Percentiles rank a stretch among this genome's conserved stretches.
Evolutionary conservation across 352 stramenopile species (phyloP).

Genomic region (Globisporangium apiculatum): DNA sequence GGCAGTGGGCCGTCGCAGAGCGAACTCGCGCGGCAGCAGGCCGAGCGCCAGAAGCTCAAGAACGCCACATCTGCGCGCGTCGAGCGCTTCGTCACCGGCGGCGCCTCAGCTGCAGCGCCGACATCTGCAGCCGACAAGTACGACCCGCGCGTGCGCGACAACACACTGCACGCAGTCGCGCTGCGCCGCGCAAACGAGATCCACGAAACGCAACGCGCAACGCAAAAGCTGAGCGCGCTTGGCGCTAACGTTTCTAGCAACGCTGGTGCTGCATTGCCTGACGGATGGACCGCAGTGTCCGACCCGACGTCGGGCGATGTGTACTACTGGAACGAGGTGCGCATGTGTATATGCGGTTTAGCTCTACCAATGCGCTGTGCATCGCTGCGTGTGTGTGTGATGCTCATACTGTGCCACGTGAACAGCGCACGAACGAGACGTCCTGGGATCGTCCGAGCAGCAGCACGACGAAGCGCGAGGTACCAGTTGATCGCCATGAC

Average conservation of each 20-base stretch:
- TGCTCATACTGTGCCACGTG: conserved; percentile 4
- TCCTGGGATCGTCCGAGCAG: conserved; percentile 49
- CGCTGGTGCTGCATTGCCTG: conserved; percentile 12
- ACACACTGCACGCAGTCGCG: conserved; percentile 66
- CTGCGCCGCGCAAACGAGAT: conserved; percentile 34
- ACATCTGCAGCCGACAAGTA: conserved; percentile 15
- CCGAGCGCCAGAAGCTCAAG: conserved; percentile 39
- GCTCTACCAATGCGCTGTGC: background rate
- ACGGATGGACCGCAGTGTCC: conserved; percentile 46
- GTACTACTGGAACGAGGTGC: conserved; percentile 83
- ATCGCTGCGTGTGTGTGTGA: background rate
- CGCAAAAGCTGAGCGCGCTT: conserved; percentile 7
- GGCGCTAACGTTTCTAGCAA: conserved; percentile 1
- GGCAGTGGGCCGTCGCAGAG: conserved; percentile 59
- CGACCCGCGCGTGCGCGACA: conserved; percentile 54
- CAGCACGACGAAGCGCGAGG: background rate
- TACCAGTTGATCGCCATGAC: too few relatives aligned
- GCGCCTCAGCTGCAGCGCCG: conserved; percentile 8
- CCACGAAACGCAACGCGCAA: conserved; percentile 21
- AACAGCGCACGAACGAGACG: conserved; percentile 67
- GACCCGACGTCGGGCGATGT: conserved; percentile 42
- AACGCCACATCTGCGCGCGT: conserved; percentile 38
- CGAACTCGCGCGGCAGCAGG: conserved; percentile 54
- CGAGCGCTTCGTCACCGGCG: conserved; percentile 23
- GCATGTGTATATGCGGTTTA: background rate